A percentile compares a stretch with the other conserved stretches of the same genome.
Conservation (phyloP, 805 yeast species). For the Metschnikowia drakensbergensis region DNA sequence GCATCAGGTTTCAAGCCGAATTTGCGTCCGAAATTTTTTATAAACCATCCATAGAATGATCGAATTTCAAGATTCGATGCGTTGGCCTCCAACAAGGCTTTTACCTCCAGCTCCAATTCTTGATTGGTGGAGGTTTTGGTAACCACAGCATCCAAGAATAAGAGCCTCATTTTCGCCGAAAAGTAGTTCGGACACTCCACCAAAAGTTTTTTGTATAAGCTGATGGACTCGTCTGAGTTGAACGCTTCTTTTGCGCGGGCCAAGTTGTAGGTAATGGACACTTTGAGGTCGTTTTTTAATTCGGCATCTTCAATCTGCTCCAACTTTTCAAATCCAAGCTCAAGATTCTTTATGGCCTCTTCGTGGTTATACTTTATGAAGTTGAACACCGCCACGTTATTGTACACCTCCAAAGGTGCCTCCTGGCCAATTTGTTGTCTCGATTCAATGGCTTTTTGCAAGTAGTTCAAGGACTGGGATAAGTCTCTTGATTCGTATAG, state of each 20-base stretch:
- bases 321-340: constrained; percentile 42
- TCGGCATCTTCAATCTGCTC: constrained; percentile 34
- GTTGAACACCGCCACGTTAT: constrained; percentile 82
- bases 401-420: constrained; percentile 58
- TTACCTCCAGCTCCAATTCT: constrained; percentile 51
- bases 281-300: constrained; percentile 26
- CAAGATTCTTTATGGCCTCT: constrained; percentile 55
- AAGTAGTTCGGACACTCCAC: constrained; percentile 62
- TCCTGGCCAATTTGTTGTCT: constrained; percentile 41
- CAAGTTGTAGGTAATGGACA: constrained; percentile 53
- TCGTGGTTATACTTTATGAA: constrained; percentile 59
- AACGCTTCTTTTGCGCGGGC: constrained; percentile 69
- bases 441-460: constrained; percentile 58
- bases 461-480: constrained; percentile 60
- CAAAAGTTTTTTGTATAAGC: constrained; percentile 54
- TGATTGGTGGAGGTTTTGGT: constrained; percentile 34
- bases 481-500: constrained; percentile 65
- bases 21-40: constrained; percentile 56
- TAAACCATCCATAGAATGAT: constrained; percentile 89
- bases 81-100: constrained; percentile 48
- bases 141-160: constrained; percentile 56
- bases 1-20: constrained; percentile 46
- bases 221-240: constrained; percentile 32
- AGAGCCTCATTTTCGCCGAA: constrained; percentile 68
- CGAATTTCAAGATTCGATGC: constrained; percentile 75